Evolutionary conservation across 148 eudicot species (phyloP).

Genomic region (Amaranthus cruentus): DNA sequence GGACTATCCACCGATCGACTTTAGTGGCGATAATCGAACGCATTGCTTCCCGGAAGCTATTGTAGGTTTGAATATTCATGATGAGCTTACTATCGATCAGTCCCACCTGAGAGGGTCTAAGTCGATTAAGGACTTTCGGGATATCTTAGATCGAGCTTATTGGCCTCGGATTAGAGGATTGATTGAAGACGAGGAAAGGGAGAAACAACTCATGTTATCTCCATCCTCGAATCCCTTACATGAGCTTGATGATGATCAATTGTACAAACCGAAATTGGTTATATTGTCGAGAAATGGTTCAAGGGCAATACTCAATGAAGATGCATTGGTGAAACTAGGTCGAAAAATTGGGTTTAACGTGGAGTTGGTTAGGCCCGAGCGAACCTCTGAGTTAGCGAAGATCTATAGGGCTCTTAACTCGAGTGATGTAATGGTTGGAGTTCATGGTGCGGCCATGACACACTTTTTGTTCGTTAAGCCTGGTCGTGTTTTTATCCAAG

Average conservation of each 20-base stretch:
- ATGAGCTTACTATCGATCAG: slow-evolving; percentile 67
- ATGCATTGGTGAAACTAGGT: slow-evolving; percentile 53
- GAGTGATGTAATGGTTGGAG: slow-evolving; percentile 81
- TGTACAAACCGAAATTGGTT: slow-evolving; percentile 54
- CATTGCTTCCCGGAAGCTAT: slow-evolving; percentile 89
- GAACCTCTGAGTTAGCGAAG: slow-evolving; percentile 67
- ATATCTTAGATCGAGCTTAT: slow-evolving; percentile 63
- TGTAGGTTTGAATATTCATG: slow-evolving; percentile 77
- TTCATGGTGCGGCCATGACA: slow-evolving; percentile 92
- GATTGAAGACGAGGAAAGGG: slow-evolving; percentile 52
- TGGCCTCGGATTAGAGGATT: slow-evolving; percentile 59
- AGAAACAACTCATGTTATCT: slow-evolving; percentile 19
- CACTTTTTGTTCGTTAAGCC: slow-evolving; percentile 75
- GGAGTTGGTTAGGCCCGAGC: slow-evolving; percentile 46
- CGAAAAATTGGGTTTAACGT: slow-evolving; percentile 65
- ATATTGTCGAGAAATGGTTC: slow-evolving; percentile 68
- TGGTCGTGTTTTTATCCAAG: slow-evolving; percentile 67
- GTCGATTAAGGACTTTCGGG: slow-evolving; percentile 56
- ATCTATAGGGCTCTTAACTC: slow-evolving; percentile 53
- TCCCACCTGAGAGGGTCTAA: slow-evolving; percentile 43
- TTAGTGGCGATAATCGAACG: slow-evolving; percentile 42
- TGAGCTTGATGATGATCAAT: slow-evolving; percentile 12
- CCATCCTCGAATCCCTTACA: slow-evolving; percentile 15
- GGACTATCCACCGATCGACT: slow-evolving; percentile 58
- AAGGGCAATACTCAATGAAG: slow-evolving; percentile 66